phyloP scores from a whole-genome alignment of 805 yeast genomes.

The Spathaspora boniae region DNA sequence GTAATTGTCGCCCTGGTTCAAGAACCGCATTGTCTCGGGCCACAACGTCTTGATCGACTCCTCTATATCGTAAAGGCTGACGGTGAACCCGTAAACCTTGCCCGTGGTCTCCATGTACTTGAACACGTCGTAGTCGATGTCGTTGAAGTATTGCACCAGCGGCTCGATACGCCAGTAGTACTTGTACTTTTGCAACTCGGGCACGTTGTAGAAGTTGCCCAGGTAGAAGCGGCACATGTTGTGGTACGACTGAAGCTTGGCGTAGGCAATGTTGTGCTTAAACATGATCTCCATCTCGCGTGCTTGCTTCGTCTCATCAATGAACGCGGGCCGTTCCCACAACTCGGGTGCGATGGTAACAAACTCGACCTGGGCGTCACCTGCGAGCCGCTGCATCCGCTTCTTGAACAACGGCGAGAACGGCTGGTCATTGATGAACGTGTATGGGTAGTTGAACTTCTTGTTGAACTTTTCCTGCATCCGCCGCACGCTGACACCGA shows the following conservation, averaged over 20 bases:
- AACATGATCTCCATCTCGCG: slow-evolving; percentile 39
- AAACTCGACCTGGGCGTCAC: slow-evolving; percentile 27
- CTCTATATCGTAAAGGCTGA: slow-evolving; percentile 67
- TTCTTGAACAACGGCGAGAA: slow-evolving; percentile 57
- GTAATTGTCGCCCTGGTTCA: slow-evolving; percentile 54
- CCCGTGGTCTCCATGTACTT: slow-evolving; percentile 64
- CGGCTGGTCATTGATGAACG: slow-evolving; percentile 68
- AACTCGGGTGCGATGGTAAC: slow-evolving; percentile 38
- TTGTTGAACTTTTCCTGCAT: slow-evolving; percentile 64
- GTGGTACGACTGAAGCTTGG: slow-evolving; percentile 61
- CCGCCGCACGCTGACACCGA: slow-evolving; percentile 51
- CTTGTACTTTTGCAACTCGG: slow-evolving; percentile 54
- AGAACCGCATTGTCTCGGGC: slow-evolving; percentile 63
- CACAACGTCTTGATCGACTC: slow-evolving; percentile 61
- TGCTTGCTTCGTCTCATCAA: slow-evolving; percentile 44
- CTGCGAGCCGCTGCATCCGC: slow-evolving; percentile 13
- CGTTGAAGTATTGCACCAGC: slow-evolving; percentile 60
- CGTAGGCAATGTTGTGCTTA: slow-evolving; percentile 54
- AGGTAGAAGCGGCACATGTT: slow-evolving; percentile 84
- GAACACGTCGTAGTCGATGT: slow-evolving; percentile 73
- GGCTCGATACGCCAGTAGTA: slow-evolving; percentile 88
- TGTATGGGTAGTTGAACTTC: slow-evolving; percentile 77
- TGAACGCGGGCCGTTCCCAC: slow-evolving; percentile 60
- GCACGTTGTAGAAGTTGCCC: slow-evolving; percentile 59
- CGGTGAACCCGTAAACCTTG: slow-evolving; percentile 71